Base-by-base conservation (phyloP, 148 eudicot species). In the Rhododendron vialii region DNA sequence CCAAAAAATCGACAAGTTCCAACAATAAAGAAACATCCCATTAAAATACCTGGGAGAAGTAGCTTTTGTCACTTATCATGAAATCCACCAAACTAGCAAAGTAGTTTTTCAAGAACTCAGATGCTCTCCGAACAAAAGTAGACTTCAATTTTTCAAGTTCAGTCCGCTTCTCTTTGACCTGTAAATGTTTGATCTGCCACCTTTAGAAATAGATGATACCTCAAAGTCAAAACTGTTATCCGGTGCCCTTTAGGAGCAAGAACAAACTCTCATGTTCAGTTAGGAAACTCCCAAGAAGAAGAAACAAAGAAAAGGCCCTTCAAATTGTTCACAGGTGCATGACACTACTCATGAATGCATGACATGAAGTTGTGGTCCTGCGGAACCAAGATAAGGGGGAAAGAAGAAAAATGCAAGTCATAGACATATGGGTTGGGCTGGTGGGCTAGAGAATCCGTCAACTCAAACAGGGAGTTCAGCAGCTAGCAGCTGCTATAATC, bases 51-150 rank as follows among this genome's bases (percentile, higher is more conserved):
- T 94, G 98, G 59, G 99, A 97, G 91, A 97, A 97, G 87, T 95
- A 97, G 91, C 95, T 97, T 89, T 95, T 95, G 89, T 97, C 99
- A 77, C 92, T 93, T 87, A 95, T 90, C 98, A 97, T 95, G 91
- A 93, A 95, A 88, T 97, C 98, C 88, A 97, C 98, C 92, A 97
- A 88, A 88, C 98, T 95, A 87, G 98, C 87, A 80, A 97, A 97
- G 86, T 93, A 95, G 89, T 91, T 94, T 89, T 94, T 92, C 87
- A 97, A 89, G 71, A 95, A 95, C 82, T 97, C 99, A 75, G 98
- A 94, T 74, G 98, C 99, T 89, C 98, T 94, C 69, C 93, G 90
- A 45, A 95, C 99, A 90, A 92, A 97, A 83, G 94, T 90, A 85
- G 85, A 88, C 87, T 92, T 95, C 48, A 95, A 87, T 89, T 93